Conservation (phyloP, 441 rosid species). For the Euphorbia neoarborescens region DNA sequence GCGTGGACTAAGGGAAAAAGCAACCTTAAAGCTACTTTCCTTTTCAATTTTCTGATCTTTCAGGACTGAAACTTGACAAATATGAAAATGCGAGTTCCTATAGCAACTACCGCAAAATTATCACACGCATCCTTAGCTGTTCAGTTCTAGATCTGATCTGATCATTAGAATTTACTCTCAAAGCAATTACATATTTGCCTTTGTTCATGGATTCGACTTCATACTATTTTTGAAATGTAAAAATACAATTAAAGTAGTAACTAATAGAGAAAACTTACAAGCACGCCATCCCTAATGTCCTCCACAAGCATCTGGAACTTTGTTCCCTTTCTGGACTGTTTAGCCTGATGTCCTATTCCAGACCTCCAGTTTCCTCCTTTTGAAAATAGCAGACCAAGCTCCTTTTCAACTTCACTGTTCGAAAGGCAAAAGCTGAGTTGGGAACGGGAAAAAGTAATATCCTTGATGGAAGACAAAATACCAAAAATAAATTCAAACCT, state of each 20-base stretch:
- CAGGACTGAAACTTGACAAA: background rate
- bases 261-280: conserved; percentile 42
- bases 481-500: conserved; percentile 37
- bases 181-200: background rate
- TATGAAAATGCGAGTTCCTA: too few relatives aligned
- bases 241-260: background rate
- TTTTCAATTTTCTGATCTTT: background rate
- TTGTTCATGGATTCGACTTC: background rate
- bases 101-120: background rate
- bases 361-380: conserved; percentile 52
- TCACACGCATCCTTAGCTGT: background rate
- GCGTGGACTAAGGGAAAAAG: background rate
- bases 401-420: conserved; percentile 83
- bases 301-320: conserved; percentile 92
- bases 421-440: conserved; percentile 17
- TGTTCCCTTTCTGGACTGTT: conserved; percentile 50
- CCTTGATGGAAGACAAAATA: background rate
- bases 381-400: conserved; percentile 73
- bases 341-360: conserved; percentile 42
- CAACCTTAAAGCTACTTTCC: background rate
- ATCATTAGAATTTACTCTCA: background rate
- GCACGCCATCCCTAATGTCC: conserved; percentile 82
- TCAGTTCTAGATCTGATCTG: background rate
- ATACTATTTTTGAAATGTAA: background rate
- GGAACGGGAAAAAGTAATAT: conserved; percentile 5